A percentile compares a stretch with the other conserved stretches of the same genome.
phyloP scores from a whole-genome alignment of 2,329 filamentous ascomycete species.

The Fusarium falciforme region DNA sequence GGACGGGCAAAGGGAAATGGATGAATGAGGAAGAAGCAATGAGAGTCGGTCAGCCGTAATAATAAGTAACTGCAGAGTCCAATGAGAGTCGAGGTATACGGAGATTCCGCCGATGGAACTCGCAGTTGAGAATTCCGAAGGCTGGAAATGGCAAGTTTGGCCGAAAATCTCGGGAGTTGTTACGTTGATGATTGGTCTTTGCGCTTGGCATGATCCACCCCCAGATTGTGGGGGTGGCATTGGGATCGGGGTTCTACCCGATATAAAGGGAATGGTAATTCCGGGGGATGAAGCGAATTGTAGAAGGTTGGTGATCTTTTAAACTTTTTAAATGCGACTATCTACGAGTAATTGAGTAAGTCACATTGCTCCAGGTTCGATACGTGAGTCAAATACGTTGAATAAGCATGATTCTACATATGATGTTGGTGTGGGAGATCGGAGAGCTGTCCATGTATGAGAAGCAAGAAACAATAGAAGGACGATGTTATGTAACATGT shows the following conservation, averaged over 20 bases:
- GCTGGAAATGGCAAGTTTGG: slow-evolving; percentile 19
- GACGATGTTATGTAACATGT: background rate
- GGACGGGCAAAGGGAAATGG: background rate
- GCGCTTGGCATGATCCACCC: slow-evolving; percentile 1
- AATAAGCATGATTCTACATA: background rate
- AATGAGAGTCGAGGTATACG: slow-evolving; percentile 17
- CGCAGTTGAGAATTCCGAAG: slow-evolving; percentile 29
- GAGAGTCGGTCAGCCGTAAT: background rate
- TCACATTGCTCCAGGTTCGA: no score
- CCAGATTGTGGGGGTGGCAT: slow-evolving; percentile 21
- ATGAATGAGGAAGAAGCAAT: background rate
- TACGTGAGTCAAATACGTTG: background rate
- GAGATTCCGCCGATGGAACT: slow-evolving; percentile 31
- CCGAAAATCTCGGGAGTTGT: background rate
- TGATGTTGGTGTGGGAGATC: background rate
- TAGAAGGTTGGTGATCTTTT: background rate
- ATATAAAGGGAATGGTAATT: background rate
- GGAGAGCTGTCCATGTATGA: background rate
- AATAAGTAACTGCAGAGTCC: slow-evolving; percentile 1
- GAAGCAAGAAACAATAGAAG: background rate
- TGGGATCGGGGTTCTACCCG: slow-evolving; percentile 30
- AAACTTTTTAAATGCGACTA: background rate
- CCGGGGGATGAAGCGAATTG: background rate
- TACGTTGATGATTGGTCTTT: slow-evolving; percentile 6
- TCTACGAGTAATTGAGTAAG: background rate